Conservation (phyloP, 352 stramenopile species). For the Phytophthora tentaculata region DNA sequence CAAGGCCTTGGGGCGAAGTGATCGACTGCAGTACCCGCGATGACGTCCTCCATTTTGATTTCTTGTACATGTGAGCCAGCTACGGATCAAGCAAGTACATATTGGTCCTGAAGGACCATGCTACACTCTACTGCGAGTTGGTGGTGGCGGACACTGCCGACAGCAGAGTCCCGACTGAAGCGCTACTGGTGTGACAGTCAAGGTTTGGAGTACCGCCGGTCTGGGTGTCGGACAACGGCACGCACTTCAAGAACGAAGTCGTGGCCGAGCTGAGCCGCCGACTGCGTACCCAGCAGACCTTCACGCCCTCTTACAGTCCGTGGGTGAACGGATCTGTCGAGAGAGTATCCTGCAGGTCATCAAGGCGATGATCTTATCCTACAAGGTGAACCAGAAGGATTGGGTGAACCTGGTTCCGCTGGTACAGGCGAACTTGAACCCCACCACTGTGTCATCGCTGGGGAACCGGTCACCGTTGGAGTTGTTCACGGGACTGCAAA, state of each 20-base stretch:
- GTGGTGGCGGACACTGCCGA: not conserved
- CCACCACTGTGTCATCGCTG: slow-evolving; percentile 17
- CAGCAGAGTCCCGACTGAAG: slow-evolving; percentile 9
- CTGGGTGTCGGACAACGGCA: slow-evolving; percentile 7
- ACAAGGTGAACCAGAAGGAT: slow-evolving; percentile 20
- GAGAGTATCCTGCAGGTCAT: slow-evolving; percentile 38
- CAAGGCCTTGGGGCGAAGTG: not conserved
- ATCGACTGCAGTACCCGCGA: not conserved
- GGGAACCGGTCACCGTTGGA: not conserved
- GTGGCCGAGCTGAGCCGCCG: slow-evolving; percentile 20
- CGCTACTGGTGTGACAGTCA: slow-evolving; percentile 25
- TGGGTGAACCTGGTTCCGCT: slow-evolving; percentile 28
- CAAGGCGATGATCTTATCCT: slow-evolving; percentile 19
- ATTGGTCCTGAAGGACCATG: not conserved
- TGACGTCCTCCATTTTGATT: not conserved
- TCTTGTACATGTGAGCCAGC: not conserved
- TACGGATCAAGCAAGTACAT: not conserved
- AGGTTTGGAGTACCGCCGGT: slow-evolving; percentile 26
- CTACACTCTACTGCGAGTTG: not conserved
- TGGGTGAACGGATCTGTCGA: slow-evolving; percentile 43
- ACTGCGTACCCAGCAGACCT: slow-evolving; percentile 25
- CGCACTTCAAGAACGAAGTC: not conserved
- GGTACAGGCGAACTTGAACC: slow-evolving; percentile 38
- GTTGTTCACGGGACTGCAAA: not conserved
- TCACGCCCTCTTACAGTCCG: slow-evolving; percentile 33